These are phyloP conservation scores for Penicillium soppii DNA, from an alignment of 495 filamentous ascomycete genomes.

Conservation along the genomic window DNA sequence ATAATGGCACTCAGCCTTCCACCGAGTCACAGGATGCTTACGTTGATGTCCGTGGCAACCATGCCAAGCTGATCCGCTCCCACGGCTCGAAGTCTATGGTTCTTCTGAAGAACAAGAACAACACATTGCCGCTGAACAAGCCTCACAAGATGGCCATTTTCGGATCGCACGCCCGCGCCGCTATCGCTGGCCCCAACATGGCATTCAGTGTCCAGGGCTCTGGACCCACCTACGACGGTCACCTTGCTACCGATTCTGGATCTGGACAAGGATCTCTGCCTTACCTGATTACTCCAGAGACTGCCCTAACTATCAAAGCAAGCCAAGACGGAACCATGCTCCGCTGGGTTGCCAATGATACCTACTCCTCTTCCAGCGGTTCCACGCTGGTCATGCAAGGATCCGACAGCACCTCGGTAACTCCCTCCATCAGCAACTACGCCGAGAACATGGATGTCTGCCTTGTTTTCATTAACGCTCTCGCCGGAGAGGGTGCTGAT, in stretches of 20 bases:
- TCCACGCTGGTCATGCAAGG: slow-evolving; percentile 11
- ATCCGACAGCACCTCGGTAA: slow-evolving; percentile 13
- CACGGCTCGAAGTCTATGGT: slow-evolving; percentile 55
- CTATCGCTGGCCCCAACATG: slow-evolving; percentile 62
- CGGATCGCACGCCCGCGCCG: slow-evolving; percentile 60
- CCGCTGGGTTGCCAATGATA: slow-evolving; percentile 40
- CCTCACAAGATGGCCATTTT: slow-evolving; percentile 57
- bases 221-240: slow-evolving; percentile 43
- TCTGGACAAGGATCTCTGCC: slow-evolving; percentile 39
- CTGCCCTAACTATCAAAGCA: slow-evolving; percentile 56
- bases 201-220: slow-evolving; percentile 30
- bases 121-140: slow-evolving; percentile 50
- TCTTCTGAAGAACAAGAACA: slow-evolving; percentile 58
- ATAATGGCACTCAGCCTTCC: slow-evolving; percentile 61
- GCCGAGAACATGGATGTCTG: slow-evolving; percentile 62
- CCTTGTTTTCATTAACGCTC: slow-evolving; percentile 57
- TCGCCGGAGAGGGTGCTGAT: slow-evolving; percentile 59
- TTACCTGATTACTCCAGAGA: slow-evolving; percentile 54
- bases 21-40: slow-evolving; percentile 60
- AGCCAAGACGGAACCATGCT: slow-evolving; percentile 49
- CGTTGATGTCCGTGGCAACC: slow-evolving; percentile 56
- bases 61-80: slow-evolving; percentile 50
- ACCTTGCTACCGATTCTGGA: slow-evolving; percentile 19
- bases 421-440: slow-evolving; percentile 13
- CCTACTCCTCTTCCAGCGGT: slow-evolving; percentile 34